These are phyloP conservation scores for Cystobasidium sp. DNA, from an alignment of 1,284 basidiomycete genomes.

Conservation along the genomic window DNA sequence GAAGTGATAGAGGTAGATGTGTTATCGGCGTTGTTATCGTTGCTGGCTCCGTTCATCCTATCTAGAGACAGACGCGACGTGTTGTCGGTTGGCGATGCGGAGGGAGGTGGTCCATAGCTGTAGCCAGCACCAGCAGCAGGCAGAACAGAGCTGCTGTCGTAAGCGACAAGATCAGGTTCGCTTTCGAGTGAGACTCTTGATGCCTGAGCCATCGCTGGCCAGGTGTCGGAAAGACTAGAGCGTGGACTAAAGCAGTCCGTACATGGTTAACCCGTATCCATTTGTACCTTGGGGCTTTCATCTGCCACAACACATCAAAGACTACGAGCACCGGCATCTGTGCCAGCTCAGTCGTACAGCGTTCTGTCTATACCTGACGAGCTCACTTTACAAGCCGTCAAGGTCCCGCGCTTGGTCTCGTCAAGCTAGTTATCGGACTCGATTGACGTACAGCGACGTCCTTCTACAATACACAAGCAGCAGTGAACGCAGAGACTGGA, in stretches of 20 bases:
- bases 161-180: slow-evolving; percentile 39
- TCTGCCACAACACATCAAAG: too few relatives aligned
- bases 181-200: slow-evolving; percentile 26
- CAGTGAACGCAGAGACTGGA: background rate
- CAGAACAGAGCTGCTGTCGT: slow-evolving; percentile 25
- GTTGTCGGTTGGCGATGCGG: slow-evolving; percentile 1
- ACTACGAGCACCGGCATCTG: too few relatives aligned
- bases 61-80: slow-evolving; percentile 14
- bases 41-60: background rate
- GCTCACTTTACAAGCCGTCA: too few relatives aligned
- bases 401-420: too few relatives aligned
- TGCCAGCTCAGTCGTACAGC: too few relatives aligned
- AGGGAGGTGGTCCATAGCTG: slow-evolving; percentile 29
- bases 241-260: too few relatives aligned
- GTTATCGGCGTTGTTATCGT: background rate
- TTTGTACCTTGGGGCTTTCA: too few relatives aligned
- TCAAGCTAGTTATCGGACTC: too few relatives aligned
- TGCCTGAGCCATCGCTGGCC: slow-evolving; percentile 23
- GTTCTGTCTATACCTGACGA: too few relatives aligned
- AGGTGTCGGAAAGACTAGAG: background rate
- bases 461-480: background rate
- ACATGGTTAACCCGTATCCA: too few relatives aligned
- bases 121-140: slow-evolving; percentile 24
- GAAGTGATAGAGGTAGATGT: background rate
- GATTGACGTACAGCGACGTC: background rate